These are phyloP conservation scores for Cercophora scortea DNA, from an alignment of 495 filamentous ascomycete species.

Conservation along the genomic window DNA sequence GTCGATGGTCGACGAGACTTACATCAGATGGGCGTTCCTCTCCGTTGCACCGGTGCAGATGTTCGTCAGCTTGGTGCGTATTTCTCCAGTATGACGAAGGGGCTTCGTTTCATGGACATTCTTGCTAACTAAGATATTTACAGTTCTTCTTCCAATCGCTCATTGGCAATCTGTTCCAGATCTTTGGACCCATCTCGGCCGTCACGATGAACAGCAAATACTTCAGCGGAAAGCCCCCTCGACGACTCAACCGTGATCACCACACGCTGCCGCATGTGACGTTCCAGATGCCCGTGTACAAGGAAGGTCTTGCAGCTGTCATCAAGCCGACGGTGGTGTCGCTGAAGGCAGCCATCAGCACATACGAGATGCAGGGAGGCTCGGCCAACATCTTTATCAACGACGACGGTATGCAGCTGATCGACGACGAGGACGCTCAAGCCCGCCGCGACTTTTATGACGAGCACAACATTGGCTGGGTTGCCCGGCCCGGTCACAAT, in stretches of 20 bases:
- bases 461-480: conserved; percentile 56
- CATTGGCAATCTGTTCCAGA: conserved; percentile 46
- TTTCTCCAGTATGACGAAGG: conserved; percentile 29
- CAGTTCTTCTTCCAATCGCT: conserved; percentile 60
- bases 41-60: conserved; percentile 41
- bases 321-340: conserved; percentile 56
- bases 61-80: conserved; percentile 51
- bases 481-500: conserved; percentile 52
- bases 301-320: conserved; percentile 56
- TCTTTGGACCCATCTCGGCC: conserved; percentile 51
- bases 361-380: conserved; percentile 62
- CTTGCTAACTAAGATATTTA: too few relatives aligned
- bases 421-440: conserved; percentile 46
- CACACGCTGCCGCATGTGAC: conserved; percentile 56
- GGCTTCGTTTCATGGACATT: too few relatives aligned
- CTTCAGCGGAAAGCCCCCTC: conserved; percentile 50
- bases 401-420: conserved; percentile 60
- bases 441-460: conserved; percentile 57
- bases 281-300: conserved; percentile 71
- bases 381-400: conserved; percentile 66
- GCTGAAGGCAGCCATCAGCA: conserved; percentile 57
- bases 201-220: conserved; percentile 50
- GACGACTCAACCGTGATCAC: conserved; percentile 35
- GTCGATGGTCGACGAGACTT: conserved; percentile 40
- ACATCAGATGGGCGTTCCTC: conserved; percentile 40